Base-by-base conservation (phyloP, 2,329 filamentous ascomycete genomes). In the Dothistroma pini region DNA sequence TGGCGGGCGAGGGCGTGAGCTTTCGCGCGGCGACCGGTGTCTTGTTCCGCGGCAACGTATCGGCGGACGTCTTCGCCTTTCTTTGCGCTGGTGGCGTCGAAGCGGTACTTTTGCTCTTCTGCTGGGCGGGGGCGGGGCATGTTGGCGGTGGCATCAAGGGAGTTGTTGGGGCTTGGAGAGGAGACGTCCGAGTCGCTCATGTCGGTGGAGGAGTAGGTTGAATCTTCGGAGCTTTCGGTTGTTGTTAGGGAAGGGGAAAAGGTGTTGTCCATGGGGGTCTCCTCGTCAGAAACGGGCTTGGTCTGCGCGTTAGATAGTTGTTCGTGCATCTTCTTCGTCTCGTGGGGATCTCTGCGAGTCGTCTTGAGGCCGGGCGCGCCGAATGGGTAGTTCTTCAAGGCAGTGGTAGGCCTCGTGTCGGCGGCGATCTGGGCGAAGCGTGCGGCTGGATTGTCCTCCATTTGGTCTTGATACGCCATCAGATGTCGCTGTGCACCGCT, bases 191-290 rank as follows among this genome's bases (percentile, higher is more conserved):
- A 32, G 14, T 29, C 25, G 21, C 31, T 35, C 51, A 53, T 53
- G 51, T 53, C 51, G 5, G 51, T 53, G 51, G 51, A 53, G 51
- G 51, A 53, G 51, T 53, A 53, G 31, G 51, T 53, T 12, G 25
- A 32, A 19, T 53, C 51, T 35, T 53, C 51, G 29, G 29, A 34
- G 51, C 25, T 32, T 35, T 53, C 51, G 11, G 29, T 16, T 21
- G 31, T 53, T 12, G 31, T 29, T 12, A 21, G 14, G 19, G 51
- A 21, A 11, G 48, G 48, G 14, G 51, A 14, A 12, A 53, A 53
- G 51, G 3, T 8, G 5, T 34, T 53, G 31, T 32, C 31, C 25
- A 35, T 11, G n/a, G 51, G 29, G n/a, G 31, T 35, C 1, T 53
- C 51, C 25, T 35, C n/a, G 29, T n/a, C 25, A 10, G 2, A 19